phyloP scores from a whole-genome alignment of 257 asterid species.

The Lithospermum erythrorhizon region DNA sequence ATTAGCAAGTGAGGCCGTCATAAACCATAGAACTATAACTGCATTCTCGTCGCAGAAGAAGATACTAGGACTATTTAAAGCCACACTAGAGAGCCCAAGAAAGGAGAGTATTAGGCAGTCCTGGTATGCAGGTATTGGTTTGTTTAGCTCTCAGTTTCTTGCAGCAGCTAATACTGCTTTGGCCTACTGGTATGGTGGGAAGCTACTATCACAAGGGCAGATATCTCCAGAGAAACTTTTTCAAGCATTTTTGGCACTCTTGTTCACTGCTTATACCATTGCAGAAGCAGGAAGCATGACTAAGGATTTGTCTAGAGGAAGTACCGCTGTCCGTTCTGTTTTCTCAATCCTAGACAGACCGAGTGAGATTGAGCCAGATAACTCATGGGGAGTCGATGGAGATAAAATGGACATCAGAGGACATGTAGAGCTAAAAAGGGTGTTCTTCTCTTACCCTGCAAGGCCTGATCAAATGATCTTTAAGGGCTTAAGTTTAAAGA shows the following conservation, averaged over 20 bases:
- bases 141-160: constrained; percentile 63
- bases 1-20: constrained; percentile 56
- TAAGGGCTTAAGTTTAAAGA: constrained; percentile 45
- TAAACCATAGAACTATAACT: constrained; percentile 53
- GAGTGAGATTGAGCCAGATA: constrained; percentile 53
- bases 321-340: constrained; percentile 62
- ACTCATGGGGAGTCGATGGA: constrained; percentile 23
- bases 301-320: constrained; percentile 73
- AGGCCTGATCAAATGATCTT: constrained; percentile 51
- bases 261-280: constrained; percentile 78
- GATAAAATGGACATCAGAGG: constrained; percentile 30
- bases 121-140: constrained; percentile 60
- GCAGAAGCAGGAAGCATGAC: constrained; percentile 95
- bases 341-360: constrained; percentile 51
- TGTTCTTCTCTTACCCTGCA: constrained; percentile 55
- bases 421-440: constrained; percentile 45
- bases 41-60: constrained; percentile 59
- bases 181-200: constrained; percentile 85
- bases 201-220: constrained; percentile 26
- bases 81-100: constrained; percentile 39
- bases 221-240: constrained; percentile 54
- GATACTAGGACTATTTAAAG: constrained; percentile 32
- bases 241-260: constrained; percentile 63
- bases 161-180: constrained; percentile 71
- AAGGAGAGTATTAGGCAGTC: constrained; percentile 59